Evolutionary conservation across 129 eudicot genomes (phyloP).

Genomic region (carrot (Daucus carota)): DH1_v3.0 NC_030385.2:38311001-38311500

Average conservation of each 20-base stretch:
- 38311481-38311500: background rate
- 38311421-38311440: background rate
- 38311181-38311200: background rate
- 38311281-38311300: background rate
- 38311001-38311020: background rate
- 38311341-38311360: background rate
- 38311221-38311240: background rate
- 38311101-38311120: background rate
- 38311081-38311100: background rate
- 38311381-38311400: background rate
- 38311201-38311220: background rate
- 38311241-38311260: background rate
- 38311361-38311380: background rate
- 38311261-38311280: background rate
- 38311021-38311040: background rate
- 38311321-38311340: background rate
- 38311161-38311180: background rate
- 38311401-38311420: background rate
- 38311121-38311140: background rate
- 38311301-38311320: background rate
- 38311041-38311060: background rate
- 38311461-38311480: background rate
- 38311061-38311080: background rate
- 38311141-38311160: background rate
- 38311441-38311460: background rate